Evolutionary conservation across 2,329 filamentous ascomycete genomes (phyloP), one percentile per base, ranked within the genome.

Genomic region (Colletotrichum shisoi): DNA sequence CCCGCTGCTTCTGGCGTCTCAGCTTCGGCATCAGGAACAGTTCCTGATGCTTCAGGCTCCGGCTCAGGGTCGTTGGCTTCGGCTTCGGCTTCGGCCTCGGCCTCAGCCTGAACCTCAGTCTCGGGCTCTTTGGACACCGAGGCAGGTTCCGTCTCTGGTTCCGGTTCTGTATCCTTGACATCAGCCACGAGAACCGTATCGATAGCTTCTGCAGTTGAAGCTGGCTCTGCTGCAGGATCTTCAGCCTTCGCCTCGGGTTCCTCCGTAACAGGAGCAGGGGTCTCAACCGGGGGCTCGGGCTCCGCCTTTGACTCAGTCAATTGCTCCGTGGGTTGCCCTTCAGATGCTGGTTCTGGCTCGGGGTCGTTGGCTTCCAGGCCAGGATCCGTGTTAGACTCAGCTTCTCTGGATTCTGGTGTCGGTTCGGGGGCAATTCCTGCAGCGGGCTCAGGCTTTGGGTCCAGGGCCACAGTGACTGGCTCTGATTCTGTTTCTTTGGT

Each of bases 361-460:
- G 39, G 12, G 13, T 63, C 53, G 6, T 59, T 58, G 53, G 54
- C 11, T 13, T 65, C 37, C 19, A 24, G 24, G 6, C 6, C 46
- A 49, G 46, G 13, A 9, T 27, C 21, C 17, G 21, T 13, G 11
- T 31, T 24, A 4, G 46, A 3, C 21, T 21, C 24, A 19, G 24
- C 46, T 4, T 31, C 46, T 3, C 27, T 15, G 4, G 21, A 4
- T 15, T 27, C 46, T 13, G 46, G 19, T 9, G 21, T 27, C 2
- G 46, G 13, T 17, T 49, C 46, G 3, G 37, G 13, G 19, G 24
- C n/a, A 27, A 40, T 9, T 21, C 56, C 42, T 2, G 56, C 42
- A n/a, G n/a, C 31, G 37, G 57, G 15, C 19, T 17, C 17, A 12
- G 39, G 24, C 53, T 2, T 31, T 51, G 13, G 37, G 21, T n/a